These are phyloP conservation scores for Paspalum notatum DNA, from an alignment of 176 grass and related monocot genomes.

Conservation along the genomic window DNA sequence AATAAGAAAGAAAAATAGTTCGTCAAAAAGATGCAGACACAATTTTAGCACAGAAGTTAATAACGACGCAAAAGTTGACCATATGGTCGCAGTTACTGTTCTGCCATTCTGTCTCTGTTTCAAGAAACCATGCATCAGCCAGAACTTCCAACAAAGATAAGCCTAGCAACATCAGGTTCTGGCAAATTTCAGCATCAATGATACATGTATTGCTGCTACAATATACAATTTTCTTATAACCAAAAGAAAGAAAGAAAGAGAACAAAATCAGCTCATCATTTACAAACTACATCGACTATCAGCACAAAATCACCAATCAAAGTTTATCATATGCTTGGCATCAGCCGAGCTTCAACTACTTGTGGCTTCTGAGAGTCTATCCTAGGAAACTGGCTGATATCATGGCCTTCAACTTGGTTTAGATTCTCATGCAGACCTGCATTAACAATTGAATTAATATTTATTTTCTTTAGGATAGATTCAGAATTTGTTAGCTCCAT, in stretches of 20 bases:
- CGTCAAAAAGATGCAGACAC: too few relatives aligned
- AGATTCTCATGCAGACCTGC: slow-evolving; percentile 68
- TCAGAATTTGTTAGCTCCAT: too few relatives aligned
- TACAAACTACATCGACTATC: slow-evolving; percentile 41
- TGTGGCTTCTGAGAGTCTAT: slow-evolving; percentile 53
- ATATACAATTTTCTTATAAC: neutral
- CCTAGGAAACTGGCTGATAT: slow-evolving; percentile 82
- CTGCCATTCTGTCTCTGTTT: neutral
- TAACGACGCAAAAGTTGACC: too few relatives aligned
- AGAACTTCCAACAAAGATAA: neutral
- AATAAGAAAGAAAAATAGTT: too few relatives aligned
- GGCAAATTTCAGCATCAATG: slow-evolving; percentile 15
- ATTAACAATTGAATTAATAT: slow-evolving; percentile 21
- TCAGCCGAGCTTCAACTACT: slow-evolving; percentile 49
- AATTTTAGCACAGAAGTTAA: too few relatives aligned
- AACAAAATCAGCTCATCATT: slow-evolving; percentile 34
- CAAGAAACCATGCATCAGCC: neutral
- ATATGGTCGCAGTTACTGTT: neutral
- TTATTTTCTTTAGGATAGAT: neutral
- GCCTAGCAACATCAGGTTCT: neutral
- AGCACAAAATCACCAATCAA: slow-evolving; percentile 4
- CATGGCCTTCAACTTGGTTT: slow-evolving; percentile 68
- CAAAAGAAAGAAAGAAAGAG: neutral
- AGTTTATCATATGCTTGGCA: slow-evolving; percentile 32
- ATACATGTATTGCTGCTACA: slow-evolving; percentile 20